Base-by-base conservation (phyloP, 805 yeast genomes). In the Wickerhamiella kazuoi region DNA sequence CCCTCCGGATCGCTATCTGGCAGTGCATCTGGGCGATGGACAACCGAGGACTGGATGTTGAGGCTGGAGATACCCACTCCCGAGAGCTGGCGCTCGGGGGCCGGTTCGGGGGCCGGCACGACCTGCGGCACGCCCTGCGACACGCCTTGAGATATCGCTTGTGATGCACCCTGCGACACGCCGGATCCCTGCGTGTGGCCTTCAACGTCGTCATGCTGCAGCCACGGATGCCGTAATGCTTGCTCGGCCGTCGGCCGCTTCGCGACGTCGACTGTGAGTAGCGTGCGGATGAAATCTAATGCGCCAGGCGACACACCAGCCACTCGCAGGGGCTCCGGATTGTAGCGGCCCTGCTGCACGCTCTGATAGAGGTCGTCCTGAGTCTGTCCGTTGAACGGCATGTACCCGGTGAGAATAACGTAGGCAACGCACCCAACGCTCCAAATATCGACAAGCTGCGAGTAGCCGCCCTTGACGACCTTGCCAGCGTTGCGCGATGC, bases 401-500 rank as follows among this genome's bases (percentile, higher is more conserved):
- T 63, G 65, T 83, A 95, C 0, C 90, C 87, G 0, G 98, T 87
- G 39, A 90, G 58, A 19, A 87, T 74, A 3, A 90, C 98, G 61
- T 84, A 90, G 1, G 84, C 78, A 21, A 90, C 61, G 57, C 99
- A 90, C 0, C 98, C 99, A 41, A 90, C 67, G 1, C 96, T 83
- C 99, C 99, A 90, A 70, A 90, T 82, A 56, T 90, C 99, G 14
- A 90, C 97, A 42, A 81, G 67, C 30, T 79, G 76, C 2, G 95
- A 82, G 53, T 90, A 90, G 38, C 39, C 39, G 17, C 34, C 30
- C 17, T 21, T 30, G 2, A 18, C 16, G 57, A 43, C 47, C 52
- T 49, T 43, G 41, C 40, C 35, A 15, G 21, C 32, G 28, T 30
- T 41, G 2, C 43, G 21, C 13, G 68, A 69, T 21, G 61, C 61